Evolutionary conservation across 345 rosid species (phyloP), one percentile per base, ranked within the genome.

Genomic region (Boechera stricta): DNA sequence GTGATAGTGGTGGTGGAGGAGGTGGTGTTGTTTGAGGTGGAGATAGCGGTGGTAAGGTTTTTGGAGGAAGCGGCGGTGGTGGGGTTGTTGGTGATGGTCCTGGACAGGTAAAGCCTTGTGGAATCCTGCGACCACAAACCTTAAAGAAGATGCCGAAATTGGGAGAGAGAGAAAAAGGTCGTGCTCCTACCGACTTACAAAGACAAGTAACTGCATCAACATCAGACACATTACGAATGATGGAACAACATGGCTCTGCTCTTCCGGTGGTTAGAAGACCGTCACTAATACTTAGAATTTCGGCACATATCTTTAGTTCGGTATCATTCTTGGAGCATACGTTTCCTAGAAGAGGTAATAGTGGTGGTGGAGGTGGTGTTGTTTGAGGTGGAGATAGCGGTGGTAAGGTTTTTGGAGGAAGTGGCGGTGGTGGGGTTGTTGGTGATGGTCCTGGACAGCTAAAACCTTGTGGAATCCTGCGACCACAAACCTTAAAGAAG

Each of bases 391-490:
- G 39, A 57, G 42, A 12, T 4, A 4, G 44, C 0, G 64, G 28
- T 16, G 44, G 63, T 33, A 4, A 13, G 9, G 9, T 4, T 53
- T 10, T 10, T 9, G 15, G 15, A 24, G 58, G 58, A 53, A 11
- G n/a, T 4, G 32, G 21, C 7, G 45, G 60, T 28, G 36, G 60
- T 26, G 60, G 4, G 2, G 7, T 5, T 10, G 36, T 2, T 12
- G 38, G 38, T 13, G 5, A 11, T 44, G 48, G 48, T 11, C 48
- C 48, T 44, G 56, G 74, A 12, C 74, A 70, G 13, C 3, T 57
- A 13, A 70, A 70, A 4, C 56, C 74, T 70, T 51, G 64, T 8
- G 74, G 65, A 5, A 70, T 44, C 21, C 55, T 59, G 45, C 66
- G 65, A 9, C 74, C 65, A 44, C 74, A 70, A 11, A 18, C 32